phyloP scores from a whole-genome alignment of 805 yeast species.

The Saturnispora galanensis region DNA sequence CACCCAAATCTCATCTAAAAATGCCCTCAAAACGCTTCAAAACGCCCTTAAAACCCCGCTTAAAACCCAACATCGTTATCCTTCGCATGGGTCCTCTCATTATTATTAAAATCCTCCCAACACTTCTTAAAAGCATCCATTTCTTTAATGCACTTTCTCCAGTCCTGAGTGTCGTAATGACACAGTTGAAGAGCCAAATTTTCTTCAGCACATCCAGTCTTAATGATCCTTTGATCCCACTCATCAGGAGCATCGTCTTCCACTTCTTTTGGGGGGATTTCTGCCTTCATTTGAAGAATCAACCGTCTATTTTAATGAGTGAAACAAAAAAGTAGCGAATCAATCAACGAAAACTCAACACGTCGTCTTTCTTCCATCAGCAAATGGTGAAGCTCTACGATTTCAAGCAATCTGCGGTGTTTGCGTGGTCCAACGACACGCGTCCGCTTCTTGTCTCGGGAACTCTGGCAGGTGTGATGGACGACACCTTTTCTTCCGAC shows the following conservation, averaged over 20 bases:
- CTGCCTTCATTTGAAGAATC: not conserved
- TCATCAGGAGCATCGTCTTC: conserved; percentile 61
- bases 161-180: conserved; percentile 73
- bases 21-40: not conserved
- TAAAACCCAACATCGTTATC: conserved; percentile 24
- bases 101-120: conserved; percentile 32
- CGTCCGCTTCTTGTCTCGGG: conserved; percentile 81
- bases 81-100: conserved; percentile 30
- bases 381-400: conserved; percentile 79
- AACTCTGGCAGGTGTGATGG: conserved; percentile 93
- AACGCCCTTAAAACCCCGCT: not conserved
- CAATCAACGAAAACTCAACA: conserved; percentile 6
- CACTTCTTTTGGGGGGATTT: conserved; percentile 7
- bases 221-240: conserved; percentile 65
- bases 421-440: conserved; percentile 83
- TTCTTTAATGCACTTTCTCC: conserved; percentile 66
- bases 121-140: conserved; percentile 35
- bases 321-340: not conserved
- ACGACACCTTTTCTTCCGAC: conserved; percentile 71
- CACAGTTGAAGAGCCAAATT: conserved; percentile 63
- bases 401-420: conserved; percentile 78
- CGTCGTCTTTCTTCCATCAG: conserved; percentile 6
- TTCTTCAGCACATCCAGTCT: conserved; percentile 72
- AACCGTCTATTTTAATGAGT: not conserved
- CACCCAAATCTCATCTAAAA: no score